Evolutionary conservation across 2,329 filamentous ascomycete species (phyloP).

Genomic region (Scedosporium dehoogii): DNA sequence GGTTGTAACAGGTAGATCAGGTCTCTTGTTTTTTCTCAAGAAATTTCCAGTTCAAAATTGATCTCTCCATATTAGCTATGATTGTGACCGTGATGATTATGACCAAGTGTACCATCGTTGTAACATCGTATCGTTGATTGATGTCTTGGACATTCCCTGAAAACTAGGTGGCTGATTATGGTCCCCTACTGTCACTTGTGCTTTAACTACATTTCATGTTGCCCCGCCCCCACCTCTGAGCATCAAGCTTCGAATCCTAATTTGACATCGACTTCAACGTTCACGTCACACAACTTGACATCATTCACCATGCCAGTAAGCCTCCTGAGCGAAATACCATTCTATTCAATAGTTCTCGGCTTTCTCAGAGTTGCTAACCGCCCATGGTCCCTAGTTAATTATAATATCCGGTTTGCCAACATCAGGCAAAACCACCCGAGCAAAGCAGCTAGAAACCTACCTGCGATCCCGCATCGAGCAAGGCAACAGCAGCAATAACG

Average conservation of each 20-base stretch:
- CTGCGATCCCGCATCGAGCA: conserved; percentile 47
- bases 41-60: not conserved
- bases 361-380: not conserved
- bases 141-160: too few species aligned
- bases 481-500: conserved; percentile 9
- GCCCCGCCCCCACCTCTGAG: conserved; percentile 7
- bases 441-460: conserved; percentile 55
- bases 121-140: too few species aligned
- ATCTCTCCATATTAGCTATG: not conserved
- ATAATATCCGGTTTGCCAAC: conserved; percentile 58
- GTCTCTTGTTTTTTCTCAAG: not conserved
- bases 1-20: not conserved
- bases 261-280: not conserved
- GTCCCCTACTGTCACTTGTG: too few species aligned
- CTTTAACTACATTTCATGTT: too few species aligned
- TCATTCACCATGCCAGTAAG: conserved; percentile 4
- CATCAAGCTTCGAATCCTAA: not conserved
- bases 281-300: not conserved
- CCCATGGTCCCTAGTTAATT: conserved; percentile 40
- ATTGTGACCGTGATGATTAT: too few species aligned
- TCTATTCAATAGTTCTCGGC: too few species aligned
- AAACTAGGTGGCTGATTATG: too few species aligned
- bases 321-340: not conserved
- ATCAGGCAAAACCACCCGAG: conserved; percentile 59
- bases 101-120: too few species aligned